Evolutionary conservation across 1,139 yeast species (phyloP).

Genomic region (Yamadazyma atlantica): DNA sequence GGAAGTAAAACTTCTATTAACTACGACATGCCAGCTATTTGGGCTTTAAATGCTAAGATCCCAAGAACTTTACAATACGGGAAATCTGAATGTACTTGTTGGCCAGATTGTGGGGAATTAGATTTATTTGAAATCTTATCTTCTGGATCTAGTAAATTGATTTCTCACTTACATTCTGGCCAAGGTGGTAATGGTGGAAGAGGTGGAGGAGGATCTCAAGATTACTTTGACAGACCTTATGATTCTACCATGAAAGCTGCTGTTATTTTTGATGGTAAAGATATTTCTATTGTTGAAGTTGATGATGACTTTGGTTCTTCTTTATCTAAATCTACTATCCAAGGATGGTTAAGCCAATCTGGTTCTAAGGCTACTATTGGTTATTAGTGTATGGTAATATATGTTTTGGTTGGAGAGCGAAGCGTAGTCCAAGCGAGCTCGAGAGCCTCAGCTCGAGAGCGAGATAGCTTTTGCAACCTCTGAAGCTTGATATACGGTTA

Average conservation of each 20-base stretch:
- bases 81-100: conserved; percentile 65
- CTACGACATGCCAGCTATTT: conserved; percentile 74
- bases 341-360: conserved; percentile 49
- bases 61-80: conserved; percentile 79
- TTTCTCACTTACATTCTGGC: conserved; percentile 82
- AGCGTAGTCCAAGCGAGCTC: too few relatives aligned
- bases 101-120: conserved; percentile 79
- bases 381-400: conserved; percentile 13
- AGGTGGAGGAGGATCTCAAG: conserved; percentile 92
- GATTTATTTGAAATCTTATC: conserved; percentile 76
- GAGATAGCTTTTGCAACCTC: too few relatives aligned
- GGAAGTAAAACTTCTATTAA: conserved; percentile 28
- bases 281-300: conserved; percentile 60
- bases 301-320: conserved; percentile 54
- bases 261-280: conserved; percentile 62
- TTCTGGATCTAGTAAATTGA: conserved; percentile 70
- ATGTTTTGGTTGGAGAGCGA: too few relatives aligned
- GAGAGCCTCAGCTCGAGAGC: too few relatives aligned
- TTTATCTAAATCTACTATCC: conserved; percentile 54
- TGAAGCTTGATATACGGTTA: too few relatives aligned
- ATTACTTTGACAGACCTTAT: conserved; percentile 85
- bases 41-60: conserved; percentile 74
- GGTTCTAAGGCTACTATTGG: conserved; percentile 42
- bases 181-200: conserved; percentile 83
- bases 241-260: conserved; percentile 83